A percentile compares a stretch with the other conserved stretches of the same genome.
These are phyloP conservation scores for Coffea humblotiana DNA, from an alignment of 305 asterid species.

Conservation along the genomic window DNA sequence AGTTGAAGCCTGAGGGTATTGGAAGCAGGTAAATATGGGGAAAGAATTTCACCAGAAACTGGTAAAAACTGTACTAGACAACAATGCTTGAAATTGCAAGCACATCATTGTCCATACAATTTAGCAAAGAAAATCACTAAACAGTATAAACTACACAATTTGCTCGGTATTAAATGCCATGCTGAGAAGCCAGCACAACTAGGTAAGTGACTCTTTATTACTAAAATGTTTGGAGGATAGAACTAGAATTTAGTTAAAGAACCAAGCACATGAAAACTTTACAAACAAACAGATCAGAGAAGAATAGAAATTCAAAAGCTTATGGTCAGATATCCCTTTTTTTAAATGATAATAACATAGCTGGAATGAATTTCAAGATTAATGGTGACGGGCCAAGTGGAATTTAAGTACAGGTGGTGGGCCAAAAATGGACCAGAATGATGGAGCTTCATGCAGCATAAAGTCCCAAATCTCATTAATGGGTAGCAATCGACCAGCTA, in stretches of 20 bases:
- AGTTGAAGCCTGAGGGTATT: background rate
- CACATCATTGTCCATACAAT: background rate
- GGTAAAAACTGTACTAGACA: background rate
- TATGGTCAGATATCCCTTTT: too few relatives aligned
- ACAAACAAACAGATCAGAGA: background rate
- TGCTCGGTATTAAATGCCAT: background rate
- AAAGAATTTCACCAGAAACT: background rate
- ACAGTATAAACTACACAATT: background rate
- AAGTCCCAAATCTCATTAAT: slow-evolving; percentile 39
- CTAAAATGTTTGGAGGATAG: too few relatives aligned
- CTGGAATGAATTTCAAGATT: slow-evolving; percentile 8
- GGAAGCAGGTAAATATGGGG: background rate
- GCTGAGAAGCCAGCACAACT: background rate
- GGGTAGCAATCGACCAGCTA: slow-evolving; percentile 47
- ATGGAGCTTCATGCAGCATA: slow-evolving; percentile 16
- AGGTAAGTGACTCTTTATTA: too few relatives aligned
- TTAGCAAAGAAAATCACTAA: background rate
- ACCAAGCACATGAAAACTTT: background rate
- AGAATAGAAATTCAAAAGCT: background rate
- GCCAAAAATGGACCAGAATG: slow-evolving; percentile 21
- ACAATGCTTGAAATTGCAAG: background rate
- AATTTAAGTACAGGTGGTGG: slow-evolving; percentile 36
- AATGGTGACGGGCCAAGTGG: slow-evolving; percentile 20
- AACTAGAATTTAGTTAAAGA: too few relatives aligned
- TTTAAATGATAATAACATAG: slow-evolving; percentile 1